These are phyloP conservation scores for Volutella citrinella DNA, from an alignment of 2,329 filamentous ascomycete species.

Conservation along the genomic window DNA sequence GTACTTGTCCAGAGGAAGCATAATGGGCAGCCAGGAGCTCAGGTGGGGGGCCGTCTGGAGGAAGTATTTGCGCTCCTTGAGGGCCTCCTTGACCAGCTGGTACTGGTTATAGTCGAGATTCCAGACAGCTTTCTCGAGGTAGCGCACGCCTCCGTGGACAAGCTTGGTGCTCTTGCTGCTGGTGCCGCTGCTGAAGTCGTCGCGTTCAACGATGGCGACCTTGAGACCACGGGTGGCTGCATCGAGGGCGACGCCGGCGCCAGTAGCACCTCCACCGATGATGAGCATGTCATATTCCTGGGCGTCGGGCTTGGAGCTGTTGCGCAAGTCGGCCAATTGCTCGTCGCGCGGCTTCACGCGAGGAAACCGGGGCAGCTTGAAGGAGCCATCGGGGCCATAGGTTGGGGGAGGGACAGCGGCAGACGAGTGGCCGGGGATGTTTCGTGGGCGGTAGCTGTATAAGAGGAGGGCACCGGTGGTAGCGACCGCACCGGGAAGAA, in stretches of 20 bases:
- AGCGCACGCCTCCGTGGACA: conserved; percentile 73
- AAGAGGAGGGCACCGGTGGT: conserved; percentile 44
- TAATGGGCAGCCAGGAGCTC: conserved; percentile 71
- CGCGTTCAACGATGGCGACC: conserved; percentile 68
- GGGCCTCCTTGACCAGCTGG: conserved; percentile 66
- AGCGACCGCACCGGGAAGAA: conserved; percentile 40
- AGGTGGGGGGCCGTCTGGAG: conserved; percentile 72
- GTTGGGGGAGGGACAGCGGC: conserved; percentile 68
- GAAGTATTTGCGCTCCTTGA: conserved; percentile 74
- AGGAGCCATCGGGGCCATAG: conserved; percentile 65
- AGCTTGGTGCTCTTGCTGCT: conserved; percentile 75
- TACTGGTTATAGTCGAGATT: conserved; percentile 74
- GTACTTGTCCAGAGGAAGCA: conserved; percentile 72
- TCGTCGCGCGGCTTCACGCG: conserved; percentile 58
- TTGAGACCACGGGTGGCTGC: conserved; percentile 68
- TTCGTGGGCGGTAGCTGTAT: conserved; percentile 63
- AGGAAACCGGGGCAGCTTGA: conserved; percentile 66
- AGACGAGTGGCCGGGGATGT: conserved; percentile 67
- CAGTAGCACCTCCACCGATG: conserved; percentile 70
- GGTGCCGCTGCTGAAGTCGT: conserved; percentile 71
- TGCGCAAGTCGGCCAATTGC: conserved; percentile 60
- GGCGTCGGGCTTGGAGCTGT: conserved; percentile 26
- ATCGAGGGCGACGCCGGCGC: conserved; percentile 68
- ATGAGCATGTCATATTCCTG: conserved; percentile 66
- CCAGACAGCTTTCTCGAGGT: conserved; percentile 74